A percentile compares a stretch with the other conserved stretches of the same genome.
Conservation (phyloP, 2,329 filamentous ascomycete species). For the Ophiostoma ips region DNA sequence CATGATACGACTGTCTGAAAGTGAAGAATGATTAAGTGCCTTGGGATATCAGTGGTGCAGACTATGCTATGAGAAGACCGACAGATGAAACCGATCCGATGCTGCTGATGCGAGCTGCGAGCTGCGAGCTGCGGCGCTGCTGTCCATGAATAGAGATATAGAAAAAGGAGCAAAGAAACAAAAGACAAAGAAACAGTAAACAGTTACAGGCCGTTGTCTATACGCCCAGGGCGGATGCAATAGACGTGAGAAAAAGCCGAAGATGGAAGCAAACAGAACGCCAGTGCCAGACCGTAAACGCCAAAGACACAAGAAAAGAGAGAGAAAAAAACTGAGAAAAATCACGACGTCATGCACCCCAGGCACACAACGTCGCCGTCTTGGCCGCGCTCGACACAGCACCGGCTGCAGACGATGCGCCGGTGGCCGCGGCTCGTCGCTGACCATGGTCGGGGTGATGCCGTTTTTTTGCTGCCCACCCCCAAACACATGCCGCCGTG, state of each 20-base stretch:
- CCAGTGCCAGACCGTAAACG: background rate
- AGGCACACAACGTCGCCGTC: slow-evolving; percentile 55
- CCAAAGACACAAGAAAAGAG: background rate
- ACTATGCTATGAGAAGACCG: background rate
- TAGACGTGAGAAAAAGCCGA: too few species aligned
- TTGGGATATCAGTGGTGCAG: background rate
- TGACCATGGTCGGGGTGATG: slow-evolving; percentile 19
- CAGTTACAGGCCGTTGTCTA: background rate
- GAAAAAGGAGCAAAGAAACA: too few species aligned
- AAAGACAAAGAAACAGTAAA: background rate
- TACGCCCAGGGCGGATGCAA: background rate
- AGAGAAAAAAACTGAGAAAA: background rate
- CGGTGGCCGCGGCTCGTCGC: slow-evolving; percentile 29
- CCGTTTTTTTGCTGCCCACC: background rate
- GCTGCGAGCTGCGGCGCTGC: too few species aligned
- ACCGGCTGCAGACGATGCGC: slow-evolving; percentile 49
- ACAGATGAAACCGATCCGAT: background rate
- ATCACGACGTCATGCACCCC: slow-evolving; percentile 35
- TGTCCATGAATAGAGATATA: too few species aligned
- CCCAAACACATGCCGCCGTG: too few species aligned
- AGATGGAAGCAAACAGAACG: too few species aligned
- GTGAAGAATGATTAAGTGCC: background rate
- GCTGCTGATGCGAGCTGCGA: too few species aligned
- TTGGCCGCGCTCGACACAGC: slow-evolving; percentile 50
- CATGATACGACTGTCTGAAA: background rate